A percentile compares a stretch with the other conserved stretches of the same genome.
phyloP scores from a whole-genome alignment of 805 yeast species.

The Kluyveromyces lactis region DNA sequence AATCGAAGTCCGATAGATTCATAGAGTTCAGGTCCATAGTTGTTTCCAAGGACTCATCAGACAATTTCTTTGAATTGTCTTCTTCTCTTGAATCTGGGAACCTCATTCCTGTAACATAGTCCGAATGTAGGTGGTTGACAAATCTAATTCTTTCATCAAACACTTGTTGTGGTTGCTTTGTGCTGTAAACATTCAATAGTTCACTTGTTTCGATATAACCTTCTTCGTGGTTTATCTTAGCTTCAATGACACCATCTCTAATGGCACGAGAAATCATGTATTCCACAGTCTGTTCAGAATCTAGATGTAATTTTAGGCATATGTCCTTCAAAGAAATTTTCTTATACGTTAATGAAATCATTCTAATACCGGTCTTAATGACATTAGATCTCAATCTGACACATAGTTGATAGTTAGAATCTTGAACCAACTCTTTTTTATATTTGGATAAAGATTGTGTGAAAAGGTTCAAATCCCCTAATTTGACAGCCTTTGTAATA shows the following conservation, averaged over 20 bases:
- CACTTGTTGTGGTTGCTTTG: constrained; percentile 76
- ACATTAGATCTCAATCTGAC: constrained; percentile 91
- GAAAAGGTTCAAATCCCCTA: constrained; percentile 82
- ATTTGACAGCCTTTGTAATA: constrained; percentile 83
- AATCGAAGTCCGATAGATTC: constrained; percentile 29
- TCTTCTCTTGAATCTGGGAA: constrained; percentile 47
- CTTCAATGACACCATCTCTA: constrained; percentile 95
- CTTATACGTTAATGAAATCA: constrained; percentile 84
- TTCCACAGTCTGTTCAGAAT: constrained; percentile 92
- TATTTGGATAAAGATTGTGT: constrained; percentile 59
- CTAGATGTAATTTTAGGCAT: constrained; percentile 84
- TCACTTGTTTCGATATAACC: constrained; percentile 92
- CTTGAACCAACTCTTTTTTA: constrained; percentile 55
- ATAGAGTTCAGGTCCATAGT: constrained; percentile 22
- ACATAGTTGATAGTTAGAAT: constrained; percentile 77
- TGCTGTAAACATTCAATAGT: constrained; percentile 75
- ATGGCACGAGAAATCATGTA: constrained; percentile 95
- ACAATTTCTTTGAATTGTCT: constrained; percentile 12
- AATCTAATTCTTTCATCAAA: constrained; percentile 92
- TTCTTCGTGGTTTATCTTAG: constrained; percentile 79
- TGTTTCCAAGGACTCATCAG: constrained; percentile 15
- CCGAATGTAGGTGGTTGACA: constrained; percentile 84
- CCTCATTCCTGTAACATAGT: constrained; percentile 90
- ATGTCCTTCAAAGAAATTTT: constrained; percentile 88
- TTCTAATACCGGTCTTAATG: constrained; percentile 93